phyloP scores from a whole-genome alignment of 805 yeast genomes.

The Teunomyces tritomae region DNA sequence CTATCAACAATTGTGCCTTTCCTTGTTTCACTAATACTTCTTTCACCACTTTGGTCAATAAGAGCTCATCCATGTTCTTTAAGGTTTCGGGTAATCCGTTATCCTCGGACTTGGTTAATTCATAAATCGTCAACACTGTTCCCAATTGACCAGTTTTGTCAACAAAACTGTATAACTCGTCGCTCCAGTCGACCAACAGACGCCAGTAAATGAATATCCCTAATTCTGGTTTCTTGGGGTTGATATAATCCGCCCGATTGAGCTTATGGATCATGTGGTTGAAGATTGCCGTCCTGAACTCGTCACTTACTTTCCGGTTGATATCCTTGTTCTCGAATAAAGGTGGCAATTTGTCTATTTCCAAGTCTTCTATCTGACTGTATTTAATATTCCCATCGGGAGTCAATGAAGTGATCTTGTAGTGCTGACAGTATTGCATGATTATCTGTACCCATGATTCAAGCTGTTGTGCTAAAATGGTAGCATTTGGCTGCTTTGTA shows the following conservation, averaged over 20 bases:
- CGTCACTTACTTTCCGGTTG: constrained; percentile 52
- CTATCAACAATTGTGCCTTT: constrained; percentile 70
- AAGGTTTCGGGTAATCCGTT: constrained; percentile 55
- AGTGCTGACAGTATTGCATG: constrained; percentile 54
- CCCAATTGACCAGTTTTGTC: constrained; percentile 77
- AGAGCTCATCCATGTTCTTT: constrained; percentile 54
- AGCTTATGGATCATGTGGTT: constrained; percentile 49
- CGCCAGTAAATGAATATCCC: constrained; percentile 64
- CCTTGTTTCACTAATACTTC: constrained; percentile 62
- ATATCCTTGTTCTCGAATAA: constrained; percentile 54
- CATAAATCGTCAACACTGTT: constrained; percentile 77
- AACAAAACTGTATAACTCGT: constrained; percentile 30
- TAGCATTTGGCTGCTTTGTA: constrained; percentile 83
- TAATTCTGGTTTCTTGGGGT: constrained; percentile 52
- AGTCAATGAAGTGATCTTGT: constrained; percentile 38
- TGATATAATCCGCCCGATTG: constrained; percentile 56
- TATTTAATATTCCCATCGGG: constrained; percentile 28
- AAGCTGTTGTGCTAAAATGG: constrained; percentile 73
- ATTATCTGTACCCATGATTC: constrained; percentile 74
- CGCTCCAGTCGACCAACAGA: constrained; percentile 51
- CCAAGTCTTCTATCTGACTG: constrained; percentile 22
- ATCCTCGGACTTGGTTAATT: constrained; percentile 65
- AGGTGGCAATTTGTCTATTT: constrained; percentile 21
- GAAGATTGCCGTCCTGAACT: constrained; percentile 56
- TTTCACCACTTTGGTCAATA: constrained; percentile 52